Base-by-base conservation (phyloP, 495 filamentous ascomycete species). In the Aspergillus heteromorphus region DNA sequence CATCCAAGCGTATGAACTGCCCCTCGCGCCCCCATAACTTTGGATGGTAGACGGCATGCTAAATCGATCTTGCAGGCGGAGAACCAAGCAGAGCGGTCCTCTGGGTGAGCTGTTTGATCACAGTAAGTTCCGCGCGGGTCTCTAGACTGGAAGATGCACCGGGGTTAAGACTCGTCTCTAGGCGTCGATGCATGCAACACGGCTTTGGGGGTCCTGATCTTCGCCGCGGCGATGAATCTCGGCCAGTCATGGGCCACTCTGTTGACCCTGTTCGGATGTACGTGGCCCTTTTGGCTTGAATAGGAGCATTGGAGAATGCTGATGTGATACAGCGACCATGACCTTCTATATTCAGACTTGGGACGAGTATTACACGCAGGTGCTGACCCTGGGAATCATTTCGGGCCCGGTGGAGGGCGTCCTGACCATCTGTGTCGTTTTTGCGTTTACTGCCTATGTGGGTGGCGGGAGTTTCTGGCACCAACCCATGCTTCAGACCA, bases 341-440 rank as follows among this genome's bases (percentile, higher is more conserved):
- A 96, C 91, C 14, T 98, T 98, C 72, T 98, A 98, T 68, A 85
- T 98, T 19, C 93, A 97, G 68, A 98, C 93, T 27, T 98, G 93
- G 93, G 93, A 98, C 59, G 93, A 97, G 73, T 97, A 96, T 72
- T 95, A 97, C 73, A 98, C 93, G 34, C 89, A 96, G 66, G 91
- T 92, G 9, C 82, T 98, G 20, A 96, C 89, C 13, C 81, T 98
- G 0, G 93, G 93, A 49, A 75, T 97, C 60, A 79, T 98, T 54
- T 97, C 92, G 58, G 93, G 93, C 0, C 93, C 93, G 6, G 93
- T 98, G 40, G 93, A 98, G 72, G 93, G 93, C 27, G 86, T 98
- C 53, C 74, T 97, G 40, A 91, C 88, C 40, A 76, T 97, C 4
- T 88, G 86, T 61, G 66, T 78, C 25, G 85, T 98, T 34, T 98